Base-by-base conservation (phyloP, 2,329 filamentous ascomycete species). In the Penicillium aurantiogriseum region DNA sequence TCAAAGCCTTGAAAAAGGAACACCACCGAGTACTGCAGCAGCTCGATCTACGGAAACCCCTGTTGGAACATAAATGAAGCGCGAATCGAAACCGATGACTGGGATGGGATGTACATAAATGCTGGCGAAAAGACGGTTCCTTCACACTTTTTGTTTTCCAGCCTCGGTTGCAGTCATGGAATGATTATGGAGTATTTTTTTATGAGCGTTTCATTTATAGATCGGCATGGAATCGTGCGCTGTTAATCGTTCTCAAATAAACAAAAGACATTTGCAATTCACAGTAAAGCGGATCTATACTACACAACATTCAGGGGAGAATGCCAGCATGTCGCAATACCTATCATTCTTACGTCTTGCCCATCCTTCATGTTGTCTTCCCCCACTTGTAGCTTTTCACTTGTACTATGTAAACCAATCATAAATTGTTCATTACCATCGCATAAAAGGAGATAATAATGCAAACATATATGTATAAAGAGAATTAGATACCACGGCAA, bases 1-100 rank as follows among this genome's bases (percentile, higher is more conserved):
- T 89, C 66, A 77, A 83, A 54, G 74, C 79, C 11, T 74, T 88
- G 25, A 85, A 83, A 67, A 79, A 78, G 56, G 85, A 88, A 63
- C 84, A 88, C 56, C 58, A 77, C 5, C 67, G 63, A 7, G 54
- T 76, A 6, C 57, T 78, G 35, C 56, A 72, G 43, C 35, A 50
- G 13, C 11, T 40, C 11, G n/a, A 50, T 29, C 17, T 21, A 29
- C 33, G 10, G 6, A 49, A 25, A 6, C 11, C 48, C 5, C 25
- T 17, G 7, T 8, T 10, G n/a, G 19, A 21, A 4, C 15, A 25
- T n/a, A 13, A 19, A 39, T 3, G 38, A 35, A 35, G 13, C 7
- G 15, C 21, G 1, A 19, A 29, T 19, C 10, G 3, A 4, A 47
- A 10, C 15, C 15, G 9, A 25, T 13, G 9, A 25, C 15, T 15